A percentile compares a stretch with the other conserved stretches of the same genome.
phyloP scores from a whole-genome alignment of 345 rosid genomes.

The Moricandia arvensis region DNA sequence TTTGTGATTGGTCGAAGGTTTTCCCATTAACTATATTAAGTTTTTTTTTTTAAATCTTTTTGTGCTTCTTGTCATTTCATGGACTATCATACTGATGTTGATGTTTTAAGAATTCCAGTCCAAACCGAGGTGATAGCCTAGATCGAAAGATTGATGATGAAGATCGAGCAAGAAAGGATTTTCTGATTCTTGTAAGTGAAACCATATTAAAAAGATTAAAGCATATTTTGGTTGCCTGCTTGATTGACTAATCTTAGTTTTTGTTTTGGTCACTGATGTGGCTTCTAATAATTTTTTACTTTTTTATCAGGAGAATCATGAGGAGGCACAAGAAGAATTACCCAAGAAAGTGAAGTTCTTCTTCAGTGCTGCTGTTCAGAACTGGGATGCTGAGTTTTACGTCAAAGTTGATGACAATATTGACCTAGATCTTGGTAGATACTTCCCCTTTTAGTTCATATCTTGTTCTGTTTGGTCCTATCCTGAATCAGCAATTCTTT shows the following conservation, averaged over 20 bases:
- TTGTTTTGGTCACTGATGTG: slow-evolving; percentile 12
- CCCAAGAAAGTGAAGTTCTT: slow-evolving; percentile 84
- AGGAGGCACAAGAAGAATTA: slow-evolving; percentile 90
- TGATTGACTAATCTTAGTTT: background rate
- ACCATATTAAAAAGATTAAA: too few species aligned
- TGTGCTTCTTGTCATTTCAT: background rate
- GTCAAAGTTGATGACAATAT: slow-evolving; percentile 83
- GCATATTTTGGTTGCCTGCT: too few species aligned
- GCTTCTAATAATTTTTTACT: background rate
- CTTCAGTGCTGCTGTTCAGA: slow-evolving; percentile 82
- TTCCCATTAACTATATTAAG: slow-evolving; percentile 25
- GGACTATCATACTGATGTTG: slow-evolving; percentile 17
- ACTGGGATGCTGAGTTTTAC: slow-evolving; percentile 94
- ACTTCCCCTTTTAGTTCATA: slow-evolving; percentile 20
- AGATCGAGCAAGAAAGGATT: slow-evolving; percentile 63
- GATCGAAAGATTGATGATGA: slow-evolving; percentile 83
- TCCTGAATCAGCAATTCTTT: background rate
- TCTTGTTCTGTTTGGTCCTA: slow-evolving; percentile 10
- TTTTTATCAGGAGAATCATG: slow-evolving; percentile 75
- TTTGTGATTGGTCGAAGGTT: slow-evolving; percentile 98
- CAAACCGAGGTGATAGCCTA: slow-evolving; percentile 95
- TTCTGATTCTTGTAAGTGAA: slow-evolving; percentile 76
- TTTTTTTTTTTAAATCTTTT: background rate
- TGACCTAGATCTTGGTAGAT: slow-evolving; percentile 76
- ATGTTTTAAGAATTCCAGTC: slow-evolving; percentile 46